phyloP scores from a whole-genome alignment of 1,139 yeast genomes.

The Pichia sp. region DNA sequence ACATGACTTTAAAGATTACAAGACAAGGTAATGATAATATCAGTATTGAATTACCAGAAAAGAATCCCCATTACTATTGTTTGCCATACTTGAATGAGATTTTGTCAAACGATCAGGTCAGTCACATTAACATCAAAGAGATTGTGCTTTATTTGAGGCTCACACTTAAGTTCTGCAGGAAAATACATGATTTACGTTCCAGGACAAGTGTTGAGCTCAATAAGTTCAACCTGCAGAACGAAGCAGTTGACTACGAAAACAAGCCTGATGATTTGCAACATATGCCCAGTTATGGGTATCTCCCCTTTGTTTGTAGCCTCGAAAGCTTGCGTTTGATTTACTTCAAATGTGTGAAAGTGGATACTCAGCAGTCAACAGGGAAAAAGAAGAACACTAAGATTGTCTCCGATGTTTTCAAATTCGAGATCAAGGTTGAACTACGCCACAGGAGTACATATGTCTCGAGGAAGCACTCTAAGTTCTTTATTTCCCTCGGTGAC shows the following conservation, averaged over 20 bases:
- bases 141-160: slow-evolving; percentile 28
- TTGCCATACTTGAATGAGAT: slow-evolving; percentile 22
- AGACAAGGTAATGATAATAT: slow-evolving; percentile 17
- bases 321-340: slow-evolving; percentile 26
- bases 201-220: neutral
- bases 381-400: slow-evolving; percentile 12
- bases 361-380: slow-evolving; percentile 7
- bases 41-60: slow-evolving; percentile 25
- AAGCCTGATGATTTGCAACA: slow-evolving; percentile 9
- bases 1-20: slow-evolving; percentile 24
- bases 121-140: slow-evolving; percentile 21
- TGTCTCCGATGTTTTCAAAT: slow-evolving; percentile 11
- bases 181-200: neutral
- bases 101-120: slow-evolving; percentile 10
- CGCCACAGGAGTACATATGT: slow-evolving; percentile 21
- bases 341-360: slow-evolving; percentile 18
- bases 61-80: slow-evolving; percentile 29
- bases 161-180: slow-evolving; percentile 27
- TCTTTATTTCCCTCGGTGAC: slow-evolving; percentile 18
- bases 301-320: slow-evolving; percentile 18
- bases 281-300: slow-evolving; percentile 11
- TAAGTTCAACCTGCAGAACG: slow-evolving; percentile 18
- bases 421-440: slow-evolving; percentile 23
- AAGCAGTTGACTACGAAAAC: slow-evolving; percentile 9
- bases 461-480: slow-evolving; percentile 24